A percentile compares a stretch with the other conserved stretches of the same genome.
These are phyloP conservation scores for Neofusicoccum parvum DNA, from an alignment of 2,329 filamentous ascomycete species.

Conservation along the genomic window DNA sequence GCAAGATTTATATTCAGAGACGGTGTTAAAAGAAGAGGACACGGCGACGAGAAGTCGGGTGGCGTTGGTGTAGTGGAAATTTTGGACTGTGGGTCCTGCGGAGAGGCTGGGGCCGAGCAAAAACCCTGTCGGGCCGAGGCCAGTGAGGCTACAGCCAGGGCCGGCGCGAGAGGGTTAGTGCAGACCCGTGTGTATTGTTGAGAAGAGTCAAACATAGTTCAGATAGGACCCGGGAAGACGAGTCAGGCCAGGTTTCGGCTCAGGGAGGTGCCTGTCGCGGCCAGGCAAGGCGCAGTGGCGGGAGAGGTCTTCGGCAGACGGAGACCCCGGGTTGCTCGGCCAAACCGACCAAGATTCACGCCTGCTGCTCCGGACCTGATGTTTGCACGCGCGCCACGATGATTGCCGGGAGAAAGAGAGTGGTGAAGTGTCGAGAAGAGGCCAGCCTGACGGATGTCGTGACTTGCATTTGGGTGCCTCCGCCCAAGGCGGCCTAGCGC, in stretches of 20 bases:
- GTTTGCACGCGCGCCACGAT: background rate
- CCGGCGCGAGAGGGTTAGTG: background rate
- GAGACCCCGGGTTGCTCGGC: no score
- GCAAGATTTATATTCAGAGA: background rate
- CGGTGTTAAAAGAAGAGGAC: no score
- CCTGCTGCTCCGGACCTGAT: no score
- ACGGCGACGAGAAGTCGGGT: no score
- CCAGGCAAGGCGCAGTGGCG: no score
- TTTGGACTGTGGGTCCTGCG: background rate
- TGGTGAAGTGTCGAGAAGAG: background rate
- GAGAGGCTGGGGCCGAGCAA: background rate
- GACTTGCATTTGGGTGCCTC: background rate
- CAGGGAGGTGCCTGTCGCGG: no score
- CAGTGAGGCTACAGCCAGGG: background rate
- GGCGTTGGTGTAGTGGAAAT: background rate
- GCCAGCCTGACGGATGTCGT: background rate
- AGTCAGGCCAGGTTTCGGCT: no score
- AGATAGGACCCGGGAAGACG: no score
- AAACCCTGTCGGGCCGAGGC: background rate
- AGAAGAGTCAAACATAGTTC: no score
- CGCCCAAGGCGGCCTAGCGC: background rate
- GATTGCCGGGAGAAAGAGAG: background rate
- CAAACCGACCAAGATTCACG: no score
- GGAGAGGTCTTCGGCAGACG: no score
- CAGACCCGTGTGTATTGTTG: background rate